These are phyloP conservation scores for Cryphonectria carpinicola DNA, from an alignment of 2,329 filamentous ascomycete genomes.

Conservation along the genomic window DNA sequence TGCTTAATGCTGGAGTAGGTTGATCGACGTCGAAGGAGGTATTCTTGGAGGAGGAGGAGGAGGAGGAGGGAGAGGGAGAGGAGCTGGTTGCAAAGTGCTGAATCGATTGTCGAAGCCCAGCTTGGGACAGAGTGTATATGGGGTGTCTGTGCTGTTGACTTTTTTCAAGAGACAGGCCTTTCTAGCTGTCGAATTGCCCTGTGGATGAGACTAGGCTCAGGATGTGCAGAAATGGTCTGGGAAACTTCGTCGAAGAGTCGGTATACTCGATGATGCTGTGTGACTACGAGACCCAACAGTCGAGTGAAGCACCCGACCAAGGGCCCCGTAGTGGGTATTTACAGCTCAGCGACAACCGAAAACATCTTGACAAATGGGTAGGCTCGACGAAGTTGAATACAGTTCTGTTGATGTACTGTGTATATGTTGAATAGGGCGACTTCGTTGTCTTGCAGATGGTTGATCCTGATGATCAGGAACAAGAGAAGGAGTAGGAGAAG, in stretches of 20 bases:
- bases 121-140: not conserved
- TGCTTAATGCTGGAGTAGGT: not conserved
- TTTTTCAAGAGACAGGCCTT: slow-evolving; percentile 8
- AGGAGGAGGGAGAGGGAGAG: too few species aligned
- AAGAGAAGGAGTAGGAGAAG: slow-evolving; percentile 39
- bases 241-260: slow-evolving; percentile 71
- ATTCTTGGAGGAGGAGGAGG: not conserved
- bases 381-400: slow-evolving; percentile 71
- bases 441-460: slow-evolving; percentile 64
- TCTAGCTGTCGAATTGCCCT: slow-evolving; percentile 31
- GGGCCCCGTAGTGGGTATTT: slow-evolving; percentile 81
- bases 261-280: slow-evolving; percentile 79
- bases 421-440: slow-evolving; percentile 54
- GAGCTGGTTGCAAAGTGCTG: not conserved
- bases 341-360: slow-evolving; percentile 87
- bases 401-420: slow-evolving; percentile 41
- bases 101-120: slow-evolving; percentile 1
- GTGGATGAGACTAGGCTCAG: slow-evolving; percentile 54
- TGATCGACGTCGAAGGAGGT: not conserved
- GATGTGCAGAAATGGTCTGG: slow-evolving; percentile 56
- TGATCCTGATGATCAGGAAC: slow-evolving; percentile 41
- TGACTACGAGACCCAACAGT: slow-evolving; percentile 70
- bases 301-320: slow-evolving; percentile 50
- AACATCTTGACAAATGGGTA: slow-evolving; percentile 58
- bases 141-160: slow-evolving; percentile 4